Percentiles rank a stretch among this genome's conserved stretches.
Evolutionary conservation across 768 basidiomycete genomes (phyloP).

Genomic region (Wakefieldia striispora): DNA sequence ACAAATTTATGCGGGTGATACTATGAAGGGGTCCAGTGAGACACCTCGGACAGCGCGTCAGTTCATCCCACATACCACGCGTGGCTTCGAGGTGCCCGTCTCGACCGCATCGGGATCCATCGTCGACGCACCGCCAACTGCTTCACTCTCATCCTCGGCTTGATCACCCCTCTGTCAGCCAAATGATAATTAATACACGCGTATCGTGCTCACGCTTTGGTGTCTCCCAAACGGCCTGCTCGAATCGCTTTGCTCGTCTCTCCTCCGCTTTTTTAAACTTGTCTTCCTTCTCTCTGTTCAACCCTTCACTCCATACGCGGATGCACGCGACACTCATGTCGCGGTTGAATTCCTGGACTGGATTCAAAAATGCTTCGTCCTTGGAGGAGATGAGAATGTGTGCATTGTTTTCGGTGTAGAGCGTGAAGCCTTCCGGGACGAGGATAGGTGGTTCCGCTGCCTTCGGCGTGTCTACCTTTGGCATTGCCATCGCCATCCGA

Average conservation of each 20-base stretch:
- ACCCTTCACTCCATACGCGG: slow-evolving; percentile 78
- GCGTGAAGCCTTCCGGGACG: slow-evolving; percentile 71
- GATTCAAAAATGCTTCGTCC: slow-evolving; percentile 92
- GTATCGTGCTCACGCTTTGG: slow-evolving; percentile 40
- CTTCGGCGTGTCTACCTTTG: not conserved
- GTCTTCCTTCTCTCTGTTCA: slow-evolving; percentile 59
- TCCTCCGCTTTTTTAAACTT: slow-evolving; percentile 56
- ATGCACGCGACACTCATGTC: slow-evolving; percentile 93
- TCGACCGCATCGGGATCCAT: slow-evolving; percentile 1
- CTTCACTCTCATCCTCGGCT: slow-evolving; percentile 2
- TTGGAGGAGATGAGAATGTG: slow-evolving; percentile 67
- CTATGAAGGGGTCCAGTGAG: slow-evolving; percentile 24
- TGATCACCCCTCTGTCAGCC: slow-evolving; percentile 1
- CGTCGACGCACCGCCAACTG: not conserved
- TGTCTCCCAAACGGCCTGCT: slow-evolving; percentile 39
- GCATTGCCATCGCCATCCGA: slow-evolving; percentile 6
- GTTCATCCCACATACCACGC: slow-evolving; percentile 20
- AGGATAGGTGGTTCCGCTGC: slow-evolving; percentile 24
- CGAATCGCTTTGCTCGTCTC: slow-evolving; percentile 40
- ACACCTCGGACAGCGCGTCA: not conserved
- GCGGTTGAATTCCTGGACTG: slow-evolving; percentile 97
- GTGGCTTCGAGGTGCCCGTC: slow-evolving; percentile 11
- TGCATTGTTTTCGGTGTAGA: slow-evolving; percentile 81
- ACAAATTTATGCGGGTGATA: slow-evolving; percentile 67
- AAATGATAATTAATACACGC: not conserved